Conservation (phyloP, 805 yeast genomes). For the Geotrichum ghanense region DNA sequence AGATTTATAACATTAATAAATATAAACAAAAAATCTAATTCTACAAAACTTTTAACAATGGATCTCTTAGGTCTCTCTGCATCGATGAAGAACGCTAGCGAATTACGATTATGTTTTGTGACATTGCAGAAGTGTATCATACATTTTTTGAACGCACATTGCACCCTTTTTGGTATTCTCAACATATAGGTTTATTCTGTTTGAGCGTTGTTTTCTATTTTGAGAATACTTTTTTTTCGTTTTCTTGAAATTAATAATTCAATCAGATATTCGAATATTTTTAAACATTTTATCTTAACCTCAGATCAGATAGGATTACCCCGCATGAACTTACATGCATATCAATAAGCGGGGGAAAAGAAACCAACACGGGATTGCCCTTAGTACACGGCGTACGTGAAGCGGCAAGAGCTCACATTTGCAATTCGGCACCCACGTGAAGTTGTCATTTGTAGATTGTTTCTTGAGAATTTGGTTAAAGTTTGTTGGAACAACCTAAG, state of each 20-base stretch:
- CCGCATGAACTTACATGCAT: slow-evolving; percentile 37
- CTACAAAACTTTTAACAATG: slow-evolving; percentile 31
- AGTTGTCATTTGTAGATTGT: slow-evolving; percentile 32
- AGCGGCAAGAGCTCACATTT: slow-evolving; percentile 32
- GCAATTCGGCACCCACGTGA: slow-evolving; percentile 31
- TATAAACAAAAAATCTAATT: slow-evolving; percentile 13
- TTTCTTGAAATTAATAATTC: slow-evolving; percentile 6
- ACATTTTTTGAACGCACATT: slow-evolving; percentile 38
- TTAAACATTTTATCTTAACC: slow-evolving; percentile 26
- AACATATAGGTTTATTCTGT: slow-evolving; percentile 31
- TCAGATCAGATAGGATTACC: slow-evolving; percentile 31
- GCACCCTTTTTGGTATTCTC: slow-evolving; percentile 33
- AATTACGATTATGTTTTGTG: slow-evolving; percentile 34
- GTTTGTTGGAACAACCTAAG: slow-evolving; percentile 31
- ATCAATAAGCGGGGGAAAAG: slow-evolving; percentile 37
- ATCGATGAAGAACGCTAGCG: slow-evolving; percentile 38
- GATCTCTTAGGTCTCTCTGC: slow-evolving; percentile 36
- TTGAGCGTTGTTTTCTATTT: slow-evolving; percentile 32
- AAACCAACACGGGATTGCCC: slow-evolving; percentile 36
- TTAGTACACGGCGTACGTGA: slow-evolving; percentile 36
- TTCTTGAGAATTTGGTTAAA: slow-evolving; percentile 25
- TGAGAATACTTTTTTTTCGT: slow-evolving; percentile 6
- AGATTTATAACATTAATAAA: too few species aligned
- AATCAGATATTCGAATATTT: slow-evolving; percentile 4
- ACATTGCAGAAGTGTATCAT: slow-evolving; percentile 33